These are phyloP conservation scores for Beauveria rudraprayagi DNA, from an alignment of 2,329 filamentous ascomycete species.

Conservation along the genomic window DNA sequence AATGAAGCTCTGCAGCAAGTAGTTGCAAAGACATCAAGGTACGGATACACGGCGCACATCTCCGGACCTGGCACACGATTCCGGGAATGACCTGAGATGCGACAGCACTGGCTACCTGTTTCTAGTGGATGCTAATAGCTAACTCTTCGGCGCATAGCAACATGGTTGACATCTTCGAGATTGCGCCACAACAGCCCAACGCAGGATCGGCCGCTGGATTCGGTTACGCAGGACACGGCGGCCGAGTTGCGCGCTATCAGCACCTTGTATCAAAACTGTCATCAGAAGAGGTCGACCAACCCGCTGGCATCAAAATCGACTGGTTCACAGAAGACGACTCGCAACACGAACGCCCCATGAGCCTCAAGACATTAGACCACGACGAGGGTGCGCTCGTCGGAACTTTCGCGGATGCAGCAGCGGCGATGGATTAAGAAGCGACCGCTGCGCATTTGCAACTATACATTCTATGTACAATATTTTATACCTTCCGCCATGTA, in stretches of 20 bases:
- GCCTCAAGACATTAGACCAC: constrained; percentile 26
- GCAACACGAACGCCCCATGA: constrained; percentile 29
- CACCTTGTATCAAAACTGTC: constrained; percentile 53
- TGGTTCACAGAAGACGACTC: constrained; percentile 47
- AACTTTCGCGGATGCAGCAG: constrained; percentile 52
- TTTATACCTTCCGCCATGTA: constrained; percentile 5
- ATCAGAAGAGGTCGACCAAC: constrained; percentile 31
- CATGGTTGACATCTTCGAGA: constrained; percentile 61
- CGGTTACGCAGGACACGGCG: constrained; percentile 46
- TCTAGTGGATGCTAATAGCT: background rate
- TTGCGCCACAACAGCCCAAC: constrained; percentile 43
- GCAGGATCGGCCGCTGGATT: constrained; percentile 32
- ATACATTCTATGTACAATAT: constrained; percentile 6
- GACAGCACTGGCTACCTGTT: background rate
- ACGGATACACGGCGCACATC: constrained; percentile 17
- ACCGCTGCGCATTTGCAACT: background rate
- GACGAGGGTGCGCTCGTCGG: constrained; percentile 42
- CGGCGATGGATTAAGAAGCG: constrained; percentile 35
- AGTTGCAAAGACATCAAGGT: constrained; percentile 58
- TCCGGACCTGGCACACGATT: no score
- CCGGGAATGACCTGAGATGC: background rate
- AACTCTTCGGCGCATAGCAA: constrained; percentile 36
- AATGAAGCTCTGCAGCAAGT: constrained; percentile 57
- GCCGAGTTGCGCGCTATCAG: constrained; percentile 50
- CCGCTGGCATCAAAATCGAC: constrained; percentile 42